Evolutionary conservation across 495 filamentous ascomycete species (phyloP).

Genomic region (Antarctomyces pellizariae): DNA sequence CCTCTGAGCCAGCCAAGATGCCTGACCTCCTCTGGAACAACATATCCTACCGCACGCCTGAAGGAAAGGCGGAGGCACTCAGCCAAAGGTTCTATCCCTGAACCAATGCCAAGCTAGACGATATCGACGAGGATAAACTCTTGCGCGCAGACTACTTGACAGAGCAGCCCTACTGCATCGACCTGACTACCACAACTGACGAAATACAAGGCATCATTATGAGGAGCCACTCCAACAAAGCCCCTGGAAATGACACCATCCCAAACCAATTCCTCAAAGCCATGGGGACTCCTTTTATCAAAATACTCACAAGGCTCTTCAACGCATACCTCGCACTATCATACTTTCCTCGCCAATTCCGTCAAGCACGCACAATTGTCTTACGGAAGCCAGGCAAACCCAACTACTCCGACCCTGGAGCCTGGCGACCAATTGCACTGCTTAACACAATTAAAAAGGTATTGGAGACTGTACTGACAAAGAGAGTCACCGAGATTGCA

Average conservation of each 20-base stretch:
- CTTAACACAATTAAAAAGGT: slow-evolving; percentile 15
- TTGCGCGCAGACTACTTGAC: not conserved
- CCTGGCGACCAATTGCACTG: slow-evolving; percentile 14
- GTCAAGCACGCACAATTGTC: slow-evolving; percentile 10
- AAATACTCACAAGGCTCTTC: slow-evolving; percentile 6
- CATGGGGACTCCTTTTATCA: not conserved
- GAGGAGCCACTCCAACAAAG: not conserved
- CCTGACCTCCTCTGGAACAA: not conserved
- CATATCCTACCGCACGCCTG: not conserved
- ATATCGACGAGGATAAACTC: too few relatives aligned
- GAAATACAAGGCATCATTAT: not conserved
- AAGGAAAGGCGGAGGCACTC: slow-evolving; percentile 8
- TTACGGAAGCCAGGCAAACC: slow-evolving; percentile 11
- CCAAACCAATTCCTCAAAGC: slow-evolving; percentile 1
- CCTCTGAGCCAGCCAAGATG: not conserved
- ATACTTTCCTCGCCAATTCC: slow-evolving; percentile 11
- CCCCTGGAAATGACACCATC: not conserved
- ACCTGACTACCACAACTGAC: not conserved
- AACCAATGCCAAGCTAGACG: slow-evolving; percentile 8
- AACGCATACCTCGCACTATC: slow-evolving; percentile 7
- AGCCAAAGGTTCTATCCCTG: slow-evolving; percentile 10
- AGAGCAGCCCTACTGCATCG: not conserved
- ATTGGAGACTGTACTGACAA: slow-evolving; percentile 10
- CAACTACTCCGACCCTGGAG: slow-evolving; percentile 11
- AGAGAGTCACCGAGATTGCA: slow-evolving; percentile 6